phyloP scores from a whole-genome alignment of 1,284 basidiomycete species.

The Fistulina hepatica region DNA sequence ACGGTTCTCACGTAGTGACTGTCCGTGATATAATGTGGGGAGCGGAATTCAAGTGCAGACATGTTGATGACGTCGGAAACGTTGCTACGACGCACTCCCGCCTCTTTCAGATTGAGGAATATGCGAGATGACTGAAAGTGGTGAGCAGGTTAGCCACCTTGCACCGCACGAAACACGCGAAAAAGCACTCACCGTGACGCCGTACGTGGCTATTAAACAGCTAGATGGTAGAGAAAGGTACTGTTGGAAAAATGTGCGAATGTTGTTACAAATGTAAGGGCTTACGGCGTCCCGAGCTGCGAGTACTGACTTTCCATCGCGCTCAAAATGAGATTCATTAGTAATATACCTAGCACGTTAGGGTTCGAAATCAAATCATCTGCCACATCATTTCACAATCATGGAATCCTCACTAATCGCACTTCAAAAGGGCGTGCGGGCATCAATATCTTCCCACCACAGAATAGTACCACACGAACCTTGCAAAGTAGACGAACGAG shows the following conservation, averaged over 20 bases:
- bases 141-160: background rate
- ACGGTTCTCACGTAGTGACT: no score
- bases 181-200: background rate
- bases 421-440: background rate
- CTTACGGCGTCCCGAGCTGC: background rate
- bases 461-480: no score
- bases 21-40: no score
- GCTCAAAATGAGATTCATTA: background rate
- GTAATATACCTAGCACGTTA: background rate
- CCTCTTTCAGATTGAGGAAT: conserved; percentile 1
- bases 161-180: background rate
- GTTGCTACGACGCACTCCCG: no score
- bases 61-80: no score
- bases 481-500: background rate
- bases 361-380: background rate
- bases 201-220: background rate
- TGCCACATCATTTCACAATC: background rate
- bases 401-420: background rate
- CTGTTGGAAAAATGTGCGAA: background rate
- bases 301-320: background rate
- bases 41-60: no score
- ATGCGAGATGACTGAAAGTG: background rate
- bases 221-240: background rate
- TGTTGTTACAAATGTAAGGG: background rate
- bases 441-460: background rate